Base-by-base conservation (phyloP, 23 red algal genomes). In the Porphyridium purpureum region DNA sequence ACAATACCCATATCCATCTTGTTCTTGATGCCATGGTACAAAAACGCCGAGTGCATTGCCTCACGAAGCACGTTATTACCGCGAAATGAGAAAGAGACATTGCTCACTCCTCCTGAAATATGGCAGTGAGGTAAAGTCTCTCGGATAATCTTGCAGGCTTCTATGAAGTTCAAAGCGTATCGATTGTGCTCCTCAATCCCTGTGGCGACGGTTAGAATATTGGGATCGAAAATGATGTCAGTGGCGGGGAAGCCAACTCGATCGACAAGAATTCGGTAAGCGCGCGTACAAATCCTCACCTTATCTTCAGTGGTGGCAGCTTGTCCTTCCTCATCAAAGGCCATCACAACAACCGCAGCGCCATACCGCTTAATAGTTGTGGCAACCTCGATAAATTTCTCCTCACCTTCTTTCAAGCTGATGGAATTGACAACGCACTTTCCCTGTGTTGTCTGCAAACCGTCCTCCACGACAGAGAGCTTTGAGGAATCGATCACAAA, bases 371-470 rank as follows among this genome's bases (percentile, higher is more conserved):
- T 69, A 5, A 83, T 65, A 23, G 62, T 51, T 9, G 35, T 29
- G 15, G 76, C 76, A 32, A 70, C 46, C 2, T 35, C 15, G 19
- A 60, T 53, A 26, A 83, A 83, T 55, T 71, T 65, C 7, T 83
- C 76, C 44, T 71, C 76, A 2, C 76, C 76, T 30, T 51, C 52
- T 31, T 83, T 83, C 4, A 83, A 56, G 7, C 64, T 70, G 14
- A 83, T 83, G 24, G 76, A 83, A 40, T 83, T 83, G 21, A 83
- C 76, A 57, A 83, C 71, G 52, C 76, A 83, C 50, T 83, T 83
- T 22, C 76, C 76, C 55, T 83, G 76, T n/a, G 69, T 62, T 27
- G 64, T 70, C 59, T 70, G 62, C 29, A 83, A 31, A 35, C 76
- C 76, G 29, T 72, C 50, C 57, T 83, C 76, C 7, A 70, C 50